Conservation (phyloP, 1,284 basidiomycete species). For the Malassezia sp. region DNA sequence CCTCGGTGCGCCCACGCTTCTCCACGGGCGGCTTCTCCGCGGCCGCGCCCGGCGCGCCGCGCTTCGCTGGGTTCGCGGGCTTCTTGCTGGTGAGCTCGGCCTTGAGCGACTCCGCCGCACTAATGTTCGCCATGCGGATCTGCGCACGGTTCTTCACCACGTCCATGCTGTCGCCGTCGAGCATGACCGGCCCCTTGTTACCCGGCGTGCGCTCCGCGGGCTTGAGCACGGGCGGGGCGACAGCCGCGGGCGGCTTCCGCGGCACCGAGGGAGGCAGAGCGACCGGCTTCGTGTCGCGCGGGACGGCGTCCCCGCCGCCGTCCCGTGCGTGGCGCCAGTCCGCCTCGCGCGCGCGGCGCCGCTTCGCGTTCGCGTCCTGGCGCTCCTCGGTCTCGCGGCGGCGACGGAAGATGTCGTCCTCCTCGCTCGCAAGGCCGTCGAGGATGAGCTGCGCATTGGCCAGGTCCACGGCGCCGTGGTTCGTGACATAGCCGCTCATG, state of each 20-base stretch:
- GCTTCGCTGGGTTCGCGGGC: conserved; percentile 1
- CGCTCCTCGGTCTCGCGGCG: conserved; percentile 84
- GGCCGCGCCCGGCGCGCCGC: conserved; percentile 47
- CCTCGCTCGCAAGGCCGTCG: conserved; percentile 77
- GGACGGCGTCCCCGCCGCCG: background rate
- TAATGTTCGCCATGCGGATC: conserved; percentile 77
- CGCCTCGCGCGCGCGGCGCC: conserved; percentile 6
- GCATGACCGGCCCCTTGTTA: conserved; percentile 24
- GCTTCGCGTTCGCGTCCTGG: conserved; percentile 61
- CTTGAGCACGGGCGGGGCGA: conserved; percentile 13
- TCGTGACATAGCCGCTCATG: conserved; percentile 94
- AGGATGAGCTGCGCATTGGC: conserved; percentile 81
- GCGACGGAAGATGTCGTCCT: conserved; percentile 88
- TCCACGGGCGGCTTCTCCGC: no score
- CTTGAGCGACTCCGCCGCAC: conserved; percentile 82
- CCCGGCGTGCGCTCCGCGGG: conserved; percentile 22
- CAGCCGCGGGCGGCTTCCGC: conserved; percentile 18
- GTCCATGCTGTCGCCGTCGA: conserved; percentile 33
- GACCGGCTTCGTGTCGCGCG: conserved; percentile 23
- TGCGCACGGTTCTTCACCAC: conserved; percentile 33
- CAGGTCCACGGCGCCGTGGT: conserved; percentile 81
- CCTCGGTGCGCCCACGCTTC: conserved; percentile 3
- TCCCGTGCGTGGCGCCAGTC: background rate
- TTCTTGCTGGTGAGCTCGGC: conserved; percentile 55
- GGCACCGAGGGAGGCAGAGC: conserved; percentile 14